Evolutionary conservation across 768 basidiomycete species (phyloP).

Genomic region (Termitomyces sp.): DNA sequence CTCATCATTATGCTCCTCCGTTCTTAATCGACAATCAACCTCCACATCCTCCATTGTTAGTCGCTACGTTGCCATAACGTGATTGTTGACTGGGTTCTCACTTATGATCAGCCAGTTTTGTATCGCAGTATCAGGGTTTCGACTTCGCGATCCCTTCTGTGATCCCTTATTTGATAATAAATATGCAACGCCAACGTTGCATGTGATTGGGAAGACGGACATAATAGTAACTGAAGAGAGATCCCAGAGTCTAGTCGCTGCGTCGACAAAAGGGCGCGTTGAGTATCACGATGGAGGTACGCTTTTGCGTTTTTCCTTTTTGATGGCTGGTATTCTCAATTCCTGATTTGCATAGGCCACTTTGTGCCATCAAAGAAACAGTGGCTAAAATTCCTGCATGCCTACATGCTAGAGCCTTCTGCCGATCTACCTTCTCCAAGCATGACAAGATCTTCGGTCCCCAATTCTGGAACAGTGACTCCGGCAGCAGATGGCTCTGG

Average conservation of each 20-base stretch:
- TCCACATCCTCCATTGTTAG: constrained; percentile 74
- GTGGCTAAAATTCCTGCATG: constrained; percentile 72
- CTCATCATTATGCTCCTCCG: constrained; percentile 40
- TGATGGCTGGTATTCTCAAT: background rate
- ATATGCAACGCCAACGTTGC: constrained; percentile 69
- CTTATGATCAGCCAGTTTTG: constrained; percentile 54
- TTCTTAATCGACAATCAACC: constrained; percentile 61
- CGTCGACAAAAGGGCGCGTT: constrained; percentile 54
- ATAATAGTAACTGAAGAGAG: constrained; percentile 71
- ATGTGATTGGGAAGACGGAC: constrained; percentile 74
- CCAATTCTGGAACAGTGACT: constrained; percentile 44
- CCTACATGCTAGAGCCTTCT: constrained; percentile 54
- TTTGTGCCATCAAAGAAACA: constrained; percentile 74
- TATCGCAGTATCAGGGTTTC: constrained; percentile 72
- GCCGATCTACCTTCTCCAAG: constrained; percentile 42
- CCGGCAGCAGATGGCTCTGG: constrained; percentile 25
- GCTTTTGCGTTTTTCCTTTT: constrained; percentile 16
- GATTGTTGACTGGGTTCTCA: constrained; percentile 1
- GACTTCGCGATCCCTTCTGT: constrained; percentile 41
- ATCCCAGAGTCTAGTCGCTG: constrained; percentile 47
- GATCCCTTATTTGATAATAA: constrained; percentile 43
- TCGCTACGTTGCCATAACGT: background rate
- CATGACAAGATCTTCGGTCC: constrained; percentile 22
- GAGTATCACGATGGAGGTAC: constrained; percentile 78
- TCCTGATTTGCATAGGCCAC: constrained; percentile 46